Evolutionary conservation across 148 eudicot species (phyloP).

Genomic region (Diospyros kaki): DNA sequence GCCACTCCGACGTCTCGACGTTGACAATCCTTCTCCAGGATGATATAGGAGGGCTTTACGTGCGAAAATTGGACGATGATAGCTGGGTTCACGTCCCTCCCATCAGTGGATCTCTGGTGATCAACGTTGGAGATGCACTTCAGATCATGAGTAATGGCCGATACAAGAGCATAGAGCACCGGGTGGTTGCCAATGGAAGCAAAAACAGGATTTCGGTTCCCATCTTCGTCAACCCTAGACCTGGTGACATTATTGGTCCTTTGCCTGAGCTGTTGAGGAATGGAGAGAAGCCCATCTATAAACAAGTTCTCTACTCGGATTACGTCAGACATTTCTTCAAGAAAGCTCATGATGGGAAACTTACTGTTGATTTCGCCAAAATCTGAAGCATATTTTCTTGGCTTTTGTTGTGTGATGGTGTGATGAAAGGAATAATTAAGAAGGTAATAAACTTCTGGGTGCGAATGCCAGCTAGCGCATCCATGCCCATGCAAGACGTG

Average conservation of each 20-base stretch:
- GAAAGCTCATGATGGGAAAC: constrained; percentile 47
- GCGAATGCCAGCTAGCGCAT: no score
- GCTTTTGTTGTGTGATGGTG: no score
- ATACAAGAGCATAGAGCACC: constrained; percentile 58
- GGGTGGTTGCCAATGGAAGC: constrained; percentile 41
- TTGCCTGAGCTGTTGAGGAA: constrained; percentile 26
- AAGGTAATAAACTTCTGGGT: no score
- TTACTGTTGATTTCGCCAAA: constrained; percentile 37
- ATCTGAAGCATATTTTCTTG: constrained; percentile 12
- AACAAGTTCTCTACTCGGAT: constrained; percentile 42
- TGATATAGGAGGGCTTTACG: constrained; percentile 31
- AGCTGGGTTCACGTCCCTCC: constrained; percentile 30
- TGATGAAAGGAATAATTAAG: no score
- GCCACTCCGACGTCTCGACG: constrained; percentile 29
- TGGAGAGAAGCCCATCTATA: constrained; percentile 48
- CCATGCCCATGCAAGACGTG: no score
- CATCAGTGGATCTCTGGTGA: constrained; percentile 26
- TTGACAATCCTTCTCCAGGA: constrained; percentile 28
- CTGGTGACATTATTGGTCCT: constrained; percentile 40
- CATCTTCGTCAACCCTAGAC: constrained; percentile 33
- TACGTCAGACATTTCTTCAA: constrained; percentile 45
- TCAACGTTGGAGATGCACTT: constrained; percentile 29
- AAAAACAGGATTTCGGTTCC: constrained; percentile 40
- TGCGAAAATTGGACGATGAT: constrained; percentile 9
- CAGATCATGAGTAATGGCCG: constrained; percentile 53